Evolutionary conservation across 345 rosid species (phyloP).

Genomic region (Capsella bursapastoris): DNA sequence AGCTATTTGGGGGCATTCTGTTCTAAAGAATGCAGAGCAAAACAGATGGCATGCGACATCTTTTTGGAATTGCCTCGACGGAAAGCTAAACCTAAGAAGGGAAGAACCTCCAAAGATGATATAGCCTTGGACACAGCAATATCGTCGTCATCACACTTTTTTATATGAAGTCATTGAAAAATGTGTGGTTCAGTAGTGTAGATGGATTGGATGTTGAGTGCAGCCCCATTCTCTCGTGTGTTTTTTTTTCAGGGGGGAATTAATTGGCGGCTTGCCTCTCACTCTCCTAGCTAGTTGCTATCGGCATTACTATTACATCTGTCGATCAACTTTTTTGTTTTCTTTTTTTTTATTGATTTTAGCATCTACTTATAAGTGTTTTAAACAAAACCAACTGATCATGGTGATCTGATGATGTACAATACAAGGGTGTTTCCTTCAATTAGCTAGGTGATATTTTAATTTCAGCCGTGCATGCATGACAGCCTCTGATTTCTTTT

Average conservation of each 20-base stretch:
- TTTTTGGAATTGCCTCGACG: not conserved
- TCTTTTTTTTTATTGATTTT: not conserved
- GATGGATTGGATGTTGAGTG: not conserved
- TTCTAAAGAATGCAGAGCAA: conserved; percentile 13
- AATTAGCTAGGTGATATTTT: no score
- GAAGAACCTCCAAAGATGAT: conserved; percentile 15
- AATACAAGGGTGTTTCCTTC: conserved; percentile 1
- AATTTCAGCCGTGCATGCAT: not conserved
- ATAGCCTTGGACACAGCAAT: not conserved
- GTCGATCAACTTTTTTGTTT: not conserved
- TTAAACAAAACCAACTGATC: not conserved
- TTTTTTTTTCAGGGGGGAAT: not conserved
- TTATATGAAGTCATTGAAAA: not conserved
- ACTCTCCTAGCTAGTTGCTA: not conserved
- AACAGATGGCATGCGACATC: conserved; percentile 29
- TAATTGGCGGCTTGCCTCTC: not conserved
- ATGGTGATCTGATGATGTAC: not conserved
- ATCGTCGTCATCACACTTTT: conserved; percentile 12
- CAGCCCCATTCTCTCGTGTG: not conserved
- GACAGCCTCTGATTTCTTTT: not conserved
- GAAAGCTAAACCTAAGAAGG: conserved; percentile 2
- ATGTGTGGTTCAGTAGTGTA: not conserved
- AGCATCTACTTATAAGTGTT: not conserved
- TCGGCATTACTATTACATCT: not conserved
- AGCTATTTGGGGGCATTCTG: conserved; percentile 40